phyloP scores from a whole-genome alignment of 345 rosid genomes.

The Syzygium aromaticum region DNA sequence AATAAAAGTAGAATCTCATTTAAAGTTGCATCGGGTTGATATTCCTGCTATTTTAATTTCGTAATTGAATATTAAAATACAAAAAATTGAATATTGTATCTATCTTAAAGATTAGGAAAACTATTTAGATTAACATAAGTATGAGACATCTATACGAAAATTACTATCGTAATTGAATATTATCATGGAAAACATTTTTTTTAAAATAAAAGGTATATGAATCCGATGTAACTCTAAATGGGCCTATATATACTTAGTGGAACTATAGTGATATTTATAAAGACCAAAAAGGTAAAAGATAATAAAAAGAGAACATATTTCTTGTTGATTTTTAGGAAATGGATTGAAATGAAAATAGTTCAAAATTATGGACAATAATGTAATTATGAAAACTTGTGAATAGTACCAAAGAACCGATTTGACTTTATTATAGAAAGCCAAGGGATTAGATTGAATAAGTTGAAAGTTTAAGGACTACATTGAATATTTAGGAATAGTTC shows the following conservation, averaged over 20 bases:
- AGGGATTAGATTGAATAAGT: neutral
- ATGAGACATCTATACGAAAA: neutral
- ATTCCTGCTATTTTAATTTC: neutral
- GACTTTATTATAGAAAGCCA: neutral
- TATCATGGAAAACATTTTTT: neutral
- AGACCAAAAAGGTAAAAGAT: neutral
- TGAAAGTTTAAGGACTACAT: neutral
- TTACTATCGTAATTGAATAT: neutral
- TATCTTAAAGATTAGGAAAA: neutral
- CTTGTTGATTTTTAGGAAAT: neutral
- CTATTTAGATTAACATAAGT: neutral
- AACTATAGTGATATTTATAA: neutral
- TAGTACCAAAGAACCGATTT: neutral
- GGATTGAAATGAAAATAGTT: neutral
- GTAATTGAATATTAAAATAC: neutral
- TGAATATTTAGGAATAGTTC: neutral
- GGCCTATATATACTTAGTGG: neutral
- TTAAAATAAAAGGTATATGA: neutral
- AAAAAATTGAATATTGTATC: neutral
- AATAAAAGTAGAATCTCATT: neutral
- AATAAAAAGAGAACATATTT: neutral
- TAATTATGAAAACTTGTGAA: neutral
- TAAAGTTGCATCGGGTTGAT: neutral
- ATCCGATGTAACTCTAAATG: neutral
- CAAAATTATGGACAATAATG: neutral